A percentile compares a stretch with the other conserved stretches of the same genome.
Conservation (phyloP, 331 rosid species). For the Pyracantha coccinea region DNA sequence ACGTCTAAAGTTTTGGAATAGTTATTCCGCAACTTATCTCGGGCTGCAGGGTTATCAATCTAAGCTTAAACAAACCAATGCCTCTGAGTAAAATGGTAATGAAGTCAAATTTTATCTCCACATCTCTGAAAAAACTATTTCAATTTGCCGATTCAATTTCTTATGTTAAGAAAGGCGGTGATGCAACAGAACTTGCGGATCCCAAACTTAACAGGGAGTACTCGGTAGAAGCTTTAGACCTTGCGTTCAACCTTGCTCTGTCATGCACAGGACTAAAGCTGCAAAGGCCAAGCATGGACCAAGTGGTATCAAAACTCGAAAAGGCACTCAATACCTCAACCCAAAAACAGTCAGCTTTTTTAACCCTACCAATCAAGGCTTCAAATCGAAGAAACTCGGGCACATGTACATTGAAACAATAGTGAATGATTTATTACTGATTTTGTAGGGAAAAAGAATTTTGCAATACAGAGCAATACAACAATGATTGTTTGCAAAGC, state of each 20-base stretch:
- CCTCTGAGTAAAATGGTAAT: constrained; percentile 48
- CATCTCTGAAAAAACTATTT: background rate
- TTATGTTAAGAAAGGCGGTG: constrained; percentile 15
- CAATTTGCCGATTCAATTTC: background rate
- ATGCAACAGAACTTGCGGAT: constrained; percentile 42
- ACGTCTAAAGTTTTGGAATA: constrained; percentile 61
- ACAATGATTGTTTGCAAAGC: constrained; percentile 28
- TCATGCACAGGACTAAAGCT: constrained; percentile 39
- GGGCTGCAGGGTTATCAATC: constrained; percentile 46
- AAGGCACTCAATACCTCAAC: constrained; percentile 36
- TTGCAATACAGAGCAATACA: constrained; percentile 6
- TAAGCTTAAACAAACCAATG: constrained; percentile 31
- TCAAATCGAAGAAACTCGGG: background rate
- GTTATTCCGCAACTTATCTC: constrained; percentile 58
- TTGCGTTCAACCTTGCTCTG: constrained; percentile 43
- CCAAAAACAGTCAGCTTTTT: constrained; percentile 10
- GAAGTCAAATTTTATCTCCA: background rate
- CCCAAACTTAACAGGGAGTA: constrained; percentile 45
- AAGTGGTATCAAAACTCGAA: constrained; percentile 34
- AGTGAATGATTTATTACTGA: constrained; percentile 14
- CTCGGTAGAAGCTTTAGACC: constrained; percentile 44
- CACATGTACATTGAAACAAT: background rate
- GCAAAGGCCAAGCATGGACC: constrained; percentile 47
- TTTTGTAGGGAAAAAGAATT: constrained; percentile 3
- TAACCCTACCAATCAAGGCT: background rate